These are phyloP conservation scores for Tolypocladium ophioglossoides DNA, from an alignment of 2,329 filamentous ascomycete species.

Conservation along the genomic window DNA sequence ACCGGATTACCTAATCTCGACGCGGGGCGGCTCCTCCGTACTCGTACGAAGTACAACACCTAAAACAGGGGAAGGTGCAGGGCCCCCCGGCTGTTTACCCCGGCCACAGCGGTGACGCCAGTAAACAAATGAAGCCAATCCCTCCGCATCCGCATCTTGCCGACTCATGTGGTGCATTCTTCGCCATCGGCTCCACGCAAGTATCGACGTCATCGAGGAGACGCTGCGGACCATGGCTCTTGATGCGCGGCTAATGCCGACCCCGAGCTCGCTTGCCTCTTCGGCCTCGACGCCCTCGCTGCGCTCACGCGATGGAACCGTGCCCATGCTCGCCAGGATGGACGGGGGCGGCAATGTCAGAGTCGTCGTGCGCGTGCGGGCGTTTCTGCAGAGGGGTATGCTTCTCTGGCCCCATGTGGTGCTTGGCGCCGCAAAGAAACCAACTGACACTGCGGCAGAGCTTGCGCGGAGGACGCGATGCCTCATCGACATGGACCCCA, in stretches of 20 bases:
- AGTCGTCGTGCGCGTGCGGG: conserved; percentile 72
- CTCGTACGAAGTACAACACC: too few species aligned
- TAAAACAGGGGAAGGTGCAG: not conserved
- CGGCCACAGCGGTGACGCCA: conserved; percentile 20
- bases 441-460: conserved; percentile 41
- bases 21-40: too few species aligned
- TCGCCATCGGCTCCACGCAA: conserved; percentile 28
- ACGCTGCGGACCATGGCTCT: conserved; percentile 30
- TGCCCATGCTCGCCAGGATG: conserved; percentile 45
- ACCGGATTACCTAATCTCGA: not conserved
- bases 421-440: not conserved
- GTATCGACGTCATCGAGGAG: conserved; percentile 27
- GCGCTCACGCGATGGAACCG: conserved; percentile 59
- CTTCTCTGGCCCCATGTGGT: too few species aligned
- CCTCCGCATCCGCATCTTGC: not conserved
- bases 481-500: conserved; percentile 83
- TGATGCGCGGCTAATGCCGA: conserved; percentile 34
- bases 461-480: conserved; percentile 71
- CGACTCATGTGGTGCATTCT: conserved; percentile 27
- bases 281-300: conserved; percentile 71
- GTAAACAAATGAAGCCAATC: conserved; percentile 21
- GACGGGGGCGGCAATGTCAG: conserved; percentile 65
- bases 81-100: conserved; percentile 17
- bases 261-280: conserved; percentile 34
- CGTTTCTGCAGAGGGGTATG: conserved; percentile 62